A percentile compares a stretch with the other conserved stretches of the same genome.
These are phyloP conservation scores for Ganoderma lingzhi DNA, from an alignment of 1,284 basidiomycete species.

Conservation along the genomic window DNA sequence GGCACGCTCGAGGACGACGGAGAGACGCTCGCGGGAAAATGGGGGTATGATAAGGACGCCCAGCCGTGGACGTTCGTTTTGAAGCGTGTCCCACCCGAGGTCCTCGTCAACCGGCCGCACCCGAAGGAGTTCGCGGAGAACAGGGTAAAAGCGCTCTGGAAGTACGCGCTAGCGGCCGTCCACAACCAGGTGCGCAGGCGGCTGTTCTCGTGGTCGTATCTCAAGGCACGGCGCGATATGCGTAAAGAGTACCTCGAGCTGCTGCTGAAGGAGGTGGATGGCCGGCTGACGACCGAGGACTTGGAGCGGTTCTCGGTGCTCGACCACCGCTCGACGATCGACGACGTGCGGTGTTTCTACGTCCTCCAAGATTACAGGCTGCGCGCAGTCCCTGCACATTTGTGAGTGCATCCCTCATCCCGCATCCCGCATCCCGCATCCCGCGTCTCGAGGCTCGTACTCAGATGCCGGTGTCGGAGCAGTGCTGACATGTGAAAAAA, in stretches of 20 bases:
- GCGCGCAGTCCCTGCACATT: slow-evolving; percentile 4
- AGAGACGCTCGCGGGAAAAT: slow-evolving; percentile 22
- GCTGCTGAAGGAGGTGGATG: slow-evolving; percentile 16
- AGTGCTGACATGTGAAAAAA: neutral
- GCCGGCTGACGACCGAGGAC: slow-evolving; percentile 11
- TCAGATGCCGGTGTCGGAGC: too few species aligned
- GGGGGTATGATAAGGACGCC: slow-evolving; percentile 17
- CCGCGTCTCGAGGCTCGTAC: too few species aligned
- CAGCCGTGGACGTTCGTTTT: slow-evolving; percentile 19
- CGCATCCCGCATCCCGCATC: too few species aligned
- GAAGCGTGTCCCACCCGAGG: slow-evolving; percentile 21
- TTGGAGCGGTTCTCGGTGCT: slow-evolving; percentile 19
- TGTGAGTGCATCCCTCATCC: neutral
- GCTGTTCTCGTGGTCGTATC: slow-evolving; percentile 26
- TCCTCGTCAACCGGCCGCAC: slow-evolving; percentile 18
- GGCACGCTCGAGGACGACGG: slow-evolving; percentile 23
- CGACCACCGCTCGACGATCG: slow-evolving; percentile 17
- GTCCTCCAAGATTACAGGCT: slow-evolving; percentile 12
- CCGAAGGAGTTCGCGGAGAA: slow-evolving; percentile 8
- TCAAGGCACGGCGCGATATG: slow-evolving; percentile 23
- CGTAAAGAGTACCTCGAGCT: slow-evolving; percentile 19
- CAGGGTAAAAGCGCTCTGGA: slow-evolving; percentile 20
- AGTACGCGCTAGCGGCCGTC: slow-evolving; percentile 15
- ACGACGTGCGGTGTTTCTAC: slow-evolving; percentile 17
- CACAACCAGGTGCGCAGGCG: slow-evolving; percentile 19